phyloP scores from a whole-genome alignment of 208 protist species.

The Trichomonas vaginalis region DNA sequence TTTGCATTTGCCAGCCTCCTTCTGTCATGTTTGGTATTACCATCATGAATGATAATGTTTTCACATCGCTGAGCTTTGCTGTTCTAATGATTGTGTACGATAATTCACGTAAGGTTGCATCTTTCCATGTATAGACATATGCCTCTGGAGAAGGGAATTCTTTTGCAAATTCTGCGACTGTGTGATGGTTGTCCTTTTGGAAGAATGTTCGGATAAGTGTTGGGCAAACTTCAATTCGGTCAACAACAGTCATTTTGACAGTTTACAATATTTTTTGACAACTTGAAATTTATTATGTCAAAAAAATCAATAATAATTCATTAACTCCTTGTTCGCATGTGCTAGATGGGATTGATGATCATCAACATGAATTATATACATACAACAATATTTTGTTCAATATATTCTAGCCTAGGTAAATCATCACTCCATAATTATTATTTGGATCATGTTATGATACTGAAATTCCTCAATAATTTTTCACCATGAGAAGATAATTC shows the following conservation, averaged over 20 bases:
- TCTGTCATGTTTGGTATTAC: not conserved
- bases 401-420: too few species aligned
- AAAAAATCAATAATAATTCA: too few species aligned
- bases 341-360: too few species aligned
- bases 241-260: not conserved
- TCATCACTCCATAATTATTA: too few species aligned
- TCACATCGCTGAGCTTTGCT: not conserved
- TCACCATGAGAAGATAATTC: too few species aligned
- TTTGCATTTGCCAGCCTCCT: not conserved
- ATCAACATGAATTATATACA: too few species aligned
- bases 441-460: too few species aligned
- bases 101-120: not conserved
- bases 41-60: not conserved
- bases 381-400: too few species aligned
- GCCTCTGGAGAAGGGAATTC: not conserved
- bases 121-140: not conserved
- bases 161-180: not conserved
- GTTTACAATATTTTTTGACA: not conserved
- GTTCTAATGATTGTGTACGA: not conserved
- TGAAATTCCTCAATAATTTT: too few species aligned
- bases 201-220: not conserved
- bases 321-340: too few species aligned
- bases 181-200: not conserved
- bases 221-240: not conserved
- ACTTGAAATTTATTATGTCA: not conserved